A percentile compares a stretch with the other conserved stretches of the same genome.
Conservation (phyloP, 78 protist species). For the Ministeria vibrans region DNA sequence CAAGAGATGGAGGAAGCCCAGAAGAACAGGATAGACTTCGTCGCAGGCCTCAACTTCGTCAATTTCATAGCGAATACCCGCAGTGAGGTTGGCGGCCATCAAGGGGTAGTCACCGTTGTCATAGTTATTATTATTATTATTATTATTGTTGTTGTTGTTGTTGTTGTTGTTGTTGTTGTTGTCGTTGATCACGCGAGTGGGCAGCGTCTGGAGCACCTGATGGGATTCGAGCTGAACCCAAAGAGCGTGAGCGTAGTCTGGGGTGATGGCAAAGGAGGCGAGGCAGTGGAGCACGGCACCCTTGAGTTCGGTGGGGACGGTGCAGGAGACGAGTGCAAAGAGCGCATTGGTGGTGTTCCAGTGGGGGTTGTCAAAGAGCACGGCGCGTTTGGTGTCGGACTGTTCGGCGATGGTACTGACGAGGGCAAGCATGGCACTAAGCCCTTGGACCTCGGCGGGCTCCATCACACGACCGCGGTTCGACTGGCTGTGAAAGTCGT, state of each 20-base stretch:
- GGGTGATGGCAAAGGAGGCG: not conserved
- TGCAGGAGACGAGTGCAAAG: not conserved
- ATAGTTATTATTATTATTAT: no score
- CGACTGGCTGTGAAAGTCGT: not conserved
- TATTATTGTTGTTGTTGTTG: no score
- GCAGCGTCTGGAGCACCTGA: not conserved
- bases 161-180: no score
- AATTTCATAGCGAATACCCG: slow-evolving; percentile 1
- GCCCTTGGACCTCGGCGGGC: not conserved
- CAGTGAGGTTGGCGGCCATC: not conserved
- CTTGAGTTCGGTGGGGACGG: not conserved
- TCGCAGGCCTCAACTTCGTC: slow-evolving; percentile 3
- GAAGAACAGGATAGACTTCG: not conserved
- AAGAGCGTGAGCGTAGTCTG: not conserved
- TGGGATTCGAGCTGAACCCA: not conserved
- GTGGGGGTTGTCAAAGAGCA: not conserved
- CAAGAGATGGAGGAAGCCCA: not conserved
- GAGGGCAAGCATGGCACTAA: not conserved
- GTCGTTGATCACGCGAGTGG: no score
- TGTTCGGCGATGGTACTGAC: not conserved
- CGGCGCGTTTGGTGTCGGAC: not conserved
- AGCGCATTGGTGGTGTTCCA: not conserved
- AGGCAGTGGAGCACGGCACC: not conserved
- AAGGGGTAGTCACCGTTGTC: not conserved
- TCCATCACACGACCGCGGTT: not conserved